Evolutionary conservation across 1,284 basidiomycete species (phyloP).

Genomic region (Puccinia coronata): DNA sequence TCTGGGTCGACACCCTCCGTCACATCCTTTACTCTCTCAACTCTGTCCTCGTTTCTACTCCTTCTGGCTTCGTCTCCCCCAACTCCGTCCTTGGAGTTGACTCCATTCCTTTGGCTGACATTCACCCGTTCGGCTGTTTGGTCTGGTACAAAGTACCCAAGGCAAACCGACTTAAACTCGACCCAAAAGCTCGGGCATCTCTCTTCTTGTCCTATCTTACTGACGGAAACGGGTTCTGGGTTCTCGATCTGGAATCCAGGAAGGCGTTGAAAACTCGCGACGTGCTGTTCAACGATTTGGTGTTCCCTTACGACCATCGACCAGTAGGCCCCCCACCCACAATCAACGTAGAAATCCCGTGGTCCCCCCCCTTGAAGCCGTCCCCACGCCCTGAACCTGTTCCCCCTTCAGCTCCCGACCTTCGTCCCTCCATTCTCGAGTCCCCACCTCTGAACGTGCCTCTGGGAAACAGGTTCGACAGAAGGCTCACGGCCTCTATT

Average conservation of each 20-base stretch:
- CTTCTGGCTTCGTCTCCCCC: background rate
- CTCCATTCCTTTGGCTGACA: slow-evolving; percentile 17
- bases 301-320: slow-evolving; percentile 38
- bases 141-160: slow-evolving; percentile 26
- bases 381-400: too few relatives aligned
- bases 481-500: too few relatives aligned
- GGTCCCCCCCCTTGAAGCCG: too few relatives aligned
- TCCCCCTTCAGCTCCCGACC: too few relatives aligned
- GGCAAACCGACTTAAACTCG: background rate
- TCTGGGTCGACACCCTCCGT: too few relatives aligned
- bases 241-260: background rate
- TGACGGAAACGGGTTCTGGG: slow-evolving; percentile 4
- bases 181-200: background rate
- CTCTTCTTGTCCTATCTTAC: background rate
- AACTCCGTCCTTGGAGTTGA: background rate
- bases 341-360: too few relatives aligned
- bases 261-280: slow-evolving; percentile 7
- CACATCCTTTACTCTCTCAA: too few relatives aligned
- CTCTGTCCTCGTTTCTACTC: background rate
- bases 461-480: too few relatives aligned
- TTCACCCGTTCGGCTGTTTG: slow-evolving; percentile 26
- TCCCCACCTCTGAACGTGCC: too few relatives aligned
- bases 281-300: background rate
- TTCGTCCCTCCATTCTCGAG: too few relatives aligned
- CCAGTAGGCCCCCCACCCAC: too few relatives aligned